A percentile compares a stretch with the other conserved stretches of the same genome.
phyloP scores from a whole-genome alignment of 352 stramenopile genomes.

The Phytopythium sindhum region DNA sequence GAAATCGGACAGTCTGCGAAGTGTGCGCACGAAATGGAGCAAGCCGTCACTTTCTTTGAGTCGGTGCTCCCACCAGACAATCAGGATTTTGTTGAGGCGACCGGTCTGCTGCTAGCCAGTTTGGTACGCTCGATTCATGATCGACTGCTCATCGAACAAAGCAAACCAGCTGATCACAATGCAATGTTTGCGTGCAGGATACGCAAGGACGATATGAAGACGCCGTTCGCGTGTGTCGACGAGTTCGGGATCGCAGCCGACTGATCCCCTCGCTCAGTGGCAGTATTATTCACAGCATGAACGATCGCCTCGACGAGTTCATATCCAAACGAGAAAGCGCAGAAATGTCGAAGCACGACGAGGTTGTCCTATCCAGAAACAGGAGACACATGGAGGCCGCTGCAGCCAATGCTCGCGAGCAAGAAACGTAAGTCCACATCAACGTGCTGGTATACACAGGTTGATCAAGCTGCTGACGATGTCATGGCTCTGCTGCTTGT shows the following conservation, averaged over 20 bases:
- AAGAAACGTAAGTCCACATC: constrained; percentile 21
- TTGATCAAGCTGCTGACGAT: background rate
- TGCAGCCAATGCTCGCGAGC: constrained; percentile 20
- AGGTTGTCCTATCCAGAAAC: constrained; percentile 20
- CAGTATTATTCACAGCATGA: constrained; percentile 23
- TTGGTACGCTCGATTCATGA: constrained; percentile 27
- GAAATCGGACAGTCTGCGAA: constrained; percentile 21
- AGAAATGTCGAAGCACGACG: constrained; percentile 30
- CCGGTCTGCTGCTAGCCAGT: constrained; percentile 35
- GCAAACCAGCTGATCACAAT: background rate
- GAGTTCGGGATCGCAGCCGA: constrained; percentile 14
- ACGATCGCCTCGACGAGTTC: constrained; percentile 28
- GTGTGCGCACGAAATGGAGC: constrained; percentile 21
- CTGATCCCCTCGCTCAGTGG: constrained; percentile 8
- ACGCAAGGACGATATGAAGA: constrained; percentile 18
- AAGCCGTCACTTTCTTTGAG: constrained; percentile 33
- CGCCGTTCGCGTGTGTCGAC: constrained; percentile 21
- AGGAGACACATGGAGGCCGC: constrained; percentile 15
- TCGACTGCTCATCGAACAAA: background rate
- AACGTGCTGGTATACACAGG: background rate
- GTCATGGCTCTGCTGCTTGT: background rate
- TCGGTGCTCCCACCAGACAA: constrained; percentile 31
- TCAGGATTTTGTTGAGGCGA: constrained; percentile 35
- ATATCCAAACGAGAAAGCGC: constrained; percentile 32
- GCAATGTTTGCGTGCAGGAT: constrained; percentile 9